Evolutionary conservation across 1,284 basidiomycete genomes (phyloP), one percentile per base, ranked within the genome.

Genomic region (Naganishia sp.): DNA sequence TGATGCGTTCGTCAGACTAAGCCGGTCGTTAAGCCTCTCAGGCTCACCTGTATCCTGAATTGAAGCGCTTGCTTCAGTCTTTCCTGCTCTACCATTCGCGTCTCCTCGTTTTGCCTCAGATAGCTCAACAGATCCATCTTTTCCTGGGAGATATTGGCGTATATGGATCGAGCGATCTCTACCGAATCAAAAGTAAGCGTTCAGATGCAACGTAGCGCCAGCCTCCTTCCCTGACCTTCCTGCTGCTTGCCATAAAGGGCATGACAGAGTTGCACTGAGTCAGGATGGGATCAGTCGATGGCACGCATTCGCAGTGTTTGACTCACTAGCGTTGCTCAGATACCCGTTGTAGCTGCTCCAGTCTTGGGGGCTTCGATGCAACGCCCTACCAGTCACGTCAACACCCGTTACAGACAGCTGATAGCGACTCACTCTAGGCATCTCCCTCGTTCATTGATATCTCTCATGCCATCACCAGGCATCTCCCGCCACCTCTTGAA

Each of bases 351-450:
- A 80, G 11, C 73, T 76, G 16, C 70, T 75, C 78, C 78, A 80
- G 61, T 80, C 79, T 59, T 80, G 79, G 1, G 77, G 75, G 63
- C 77, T 79, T 18, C 79, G 72, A 68, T 79, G 76, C 2, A 80
- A 60, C 1, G 77, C 74, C 6, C 79, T 80, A 21, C n/a, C 23
- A 6, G 2, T 11, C 5, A 23, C 18, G 16, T 66, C 44, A 36
- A 56, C 43, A 64, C 48, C 21, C 13, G 67, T 11, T 6, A 6
- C 18, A 36, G 28, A 21, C 28, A 25, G 21, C 15, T 15, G 39
- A n/a, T 11, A 6, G n/a, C 10, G n/a, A 67, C 74, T 70, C 46
- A 74, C 75, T 68, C 64, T 28, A 76, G 63, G 68, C 75, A 76
- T 49, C n/a, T 53, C 10, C 63, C 43, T 63, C 57, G 33, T 33